Percentiles rank a stretch among this genome's conserved stretches.
These are phyloP conservation scores for Hypomyces rosellus DNA, from an alignment of 2,329 filamentous ascomycete genomes.

Conservation along the genomic window DNA sequence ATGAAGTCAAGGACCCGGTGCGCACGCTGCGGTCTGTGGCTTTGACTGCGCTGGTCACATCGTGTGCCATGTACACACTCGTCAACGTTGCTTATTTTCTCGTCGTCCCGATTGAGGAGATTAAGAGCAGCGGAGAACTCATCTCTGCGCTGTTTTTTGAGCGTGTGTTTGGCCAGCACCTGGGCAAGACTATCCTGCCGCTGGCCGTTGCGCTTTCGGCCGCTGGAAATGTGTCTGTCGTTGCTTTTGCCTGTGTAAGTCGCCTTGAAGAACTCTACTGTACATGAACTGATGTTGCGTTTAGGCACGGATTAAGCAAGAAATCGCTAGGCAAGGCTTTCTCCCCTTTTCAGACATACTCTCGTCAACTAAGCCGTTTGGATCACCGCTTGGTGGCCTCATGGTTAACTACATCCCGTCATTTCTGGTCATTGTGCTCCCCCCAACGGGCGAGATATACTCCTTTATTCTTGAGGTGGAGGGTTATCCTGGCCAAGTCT, in stretches of 20 bases:
- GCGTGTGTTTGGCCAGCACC: conserved; percentile 50
- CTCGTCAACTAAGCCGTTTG: conserved; percentile 60
- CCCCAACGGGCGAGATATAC: conserved; percentile 60
- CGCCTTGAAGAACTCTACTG: no score
- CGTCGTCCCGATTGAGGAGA: conserved; percentile 61
- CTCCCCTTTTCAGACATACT: conserved; percentile 56
- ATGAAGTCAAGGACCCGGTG: conserved; percentile 64
- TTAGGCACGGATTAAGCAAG: conserved; percentile 64
- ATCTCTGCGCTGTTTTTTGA: conserved; percentile 64
- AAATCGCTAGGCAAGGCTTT: conserved; percentile 65
- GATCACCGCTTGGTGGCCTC: conserved; percentile 60
- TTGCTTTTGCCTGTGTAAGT: conserved; percentile 59
- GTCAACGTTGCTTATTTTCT: conserved; percentile 58
- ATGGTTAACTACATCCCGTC: conserved; percentile 65
- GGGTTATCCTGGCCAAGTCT: conserved; percentile 59
- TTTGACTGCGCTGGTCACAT: conserved; percentile 52
- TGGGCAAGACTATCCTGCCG: conserved; percentile 54
- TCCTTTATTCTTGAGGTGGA: conserved; percentile 69
- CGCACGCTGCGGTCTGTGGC: conserved; percentile 58
- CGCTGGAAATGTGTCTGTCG: conserved; percentile 66
- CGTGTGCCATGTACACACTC: conserved; percentile 59
- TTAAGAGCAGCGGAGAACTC: conserved; percentile 59
- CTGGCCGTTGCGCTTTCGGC: conserved; percentile 62
- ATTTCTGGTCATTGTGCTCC: conserved; percentile 57
- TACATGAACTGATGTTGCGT: neutral